A percentile compares a stretch with the other conserved stretches of the same genome.
phyloP scores from a whole-genome alignment of 2,329 filamentous ascomycete species.

The Atkinsonella texensis region DNA sequence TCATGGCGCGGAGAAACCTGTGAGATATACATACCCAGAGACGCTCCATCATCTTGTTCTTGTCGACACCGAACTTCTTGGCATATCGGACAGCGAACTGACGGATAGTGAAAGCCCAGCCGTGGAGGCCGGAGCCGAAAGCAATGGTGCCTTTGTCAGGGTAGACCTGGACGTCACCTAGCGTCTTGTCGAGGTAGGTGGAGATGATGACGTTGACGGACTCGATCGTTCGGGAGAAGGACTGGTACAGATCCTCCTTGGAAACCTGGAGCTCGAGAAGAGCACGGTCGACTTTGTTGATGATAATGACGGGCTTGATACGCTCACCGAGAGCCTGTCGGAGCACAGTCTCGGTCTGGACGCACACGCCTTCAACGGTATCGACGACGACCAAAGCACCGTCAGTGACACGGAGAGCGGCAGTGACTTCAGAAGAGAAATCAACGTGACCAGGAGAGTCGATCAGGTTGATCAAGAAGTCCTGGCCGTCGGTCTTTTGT shows the following conservation, averaged over 20 bases:
- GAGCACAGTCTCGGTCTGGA: conserved; percentile 99
- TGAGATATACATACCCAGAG: conserved; percentile 60
- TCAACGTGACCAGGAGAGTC: conserved; percentile 99
- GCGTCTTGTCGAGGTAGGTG: conserved; percentile 93
- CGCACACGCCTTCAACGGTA: conserved; percentile 98
- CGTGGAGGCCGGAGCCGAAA: conserved; percentile 99
- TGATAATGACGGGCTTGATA: conserved; percentile 98
- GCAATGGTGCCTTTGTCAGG: conserved; percentile 95
- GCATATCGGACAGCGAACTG: conserved; percentile 94
- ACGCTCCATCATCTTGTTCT: conserved; percentile 99
- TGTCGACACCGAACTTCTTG: conserved; percentile 99
- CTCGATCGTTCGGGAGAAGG: conserved; percentile 98
- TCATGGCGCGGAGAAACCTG: too few relatives aligned
- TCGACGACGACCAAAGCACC: conserved; percentile 99
- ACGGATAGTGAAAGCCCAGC: conserved; percentile 98
- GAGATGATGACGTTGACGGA: conserved; percentile 99
- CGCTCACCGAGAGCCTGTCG: conserved; percentile 98
- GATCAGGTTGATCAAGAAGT: conserved; percentile 99
- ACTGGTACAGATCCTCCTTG: conserved; percentile 99
- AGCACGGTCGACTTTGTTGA: conserved; percentile 99
- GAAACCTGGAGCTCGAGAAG: conserved; percentile 96
- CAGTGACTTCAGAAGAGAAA: conserved; percentile 99
- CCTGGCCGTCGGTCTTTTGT: conserved; percentile 77
- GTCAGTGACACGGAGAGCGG: conserved; percentile 98
- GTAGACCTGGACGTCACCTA: conserved; percentile 98